A percentile compares a stretch with the other conserved stretches of the same genome.
phyloP scores from a whole-genome alignment of 257 asterid genomes.

The Salvia rosmarinus region DNA sequence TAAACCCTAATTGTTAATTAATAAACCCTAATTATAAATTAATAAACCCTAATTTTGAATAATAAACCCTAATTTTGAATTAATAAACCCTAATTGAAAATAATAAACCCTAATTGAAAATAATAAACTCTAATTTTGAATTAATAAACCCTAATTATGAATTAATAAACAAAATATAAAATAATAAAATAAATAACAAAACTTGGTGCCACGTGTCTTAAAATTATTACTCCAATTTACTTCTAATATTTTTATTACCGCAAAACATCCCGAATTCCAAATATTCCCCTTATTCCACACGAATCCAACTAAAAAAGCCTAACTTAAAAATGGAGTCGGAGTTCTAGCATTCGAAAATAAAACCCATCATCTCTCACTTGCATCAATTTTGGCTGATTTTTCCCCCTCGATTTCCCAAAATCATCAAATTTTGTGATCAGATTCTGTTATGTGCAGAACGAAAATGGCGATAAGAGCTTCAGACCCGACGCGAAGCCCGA shows the following conservation, averaged over 20 bases:
- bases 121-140: too few species aligned
- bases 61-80: too few species aligned
- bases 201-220: too few species aligned
- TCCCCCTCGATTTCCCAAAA: not conserved
- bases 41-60: too few species aligned
- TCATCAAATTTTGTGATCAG: not conserved
- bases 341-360: not conserved
- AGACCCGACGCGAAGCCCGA: conserved; percentile 37
- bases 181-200: too few species aligned
- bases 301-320: not conserved
- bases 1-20: too few species aligned
- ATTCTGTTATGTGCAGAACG: conserved; percentile 50
- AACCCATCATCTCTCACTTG: not conserved
- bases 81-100: too few species aligned
- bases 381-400: not conserved
- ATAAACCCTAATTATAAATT: too few species aligned
- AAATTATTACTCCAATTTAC: not conserved
- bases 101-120: too few species aligned
- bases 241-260: not conserved
- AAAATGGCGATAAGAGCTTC: conserved; percentile 54
- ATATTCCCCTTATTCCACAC: not conserved
- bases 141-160: too few species aligned
- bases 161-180: too few species aligned
- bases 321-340: not conserved
- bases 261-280: not conserved